Evolutionary conservation across 495 filamentous ascomycete species (phyloP).

Genomic region (Chaetomium tenue): DNA sequence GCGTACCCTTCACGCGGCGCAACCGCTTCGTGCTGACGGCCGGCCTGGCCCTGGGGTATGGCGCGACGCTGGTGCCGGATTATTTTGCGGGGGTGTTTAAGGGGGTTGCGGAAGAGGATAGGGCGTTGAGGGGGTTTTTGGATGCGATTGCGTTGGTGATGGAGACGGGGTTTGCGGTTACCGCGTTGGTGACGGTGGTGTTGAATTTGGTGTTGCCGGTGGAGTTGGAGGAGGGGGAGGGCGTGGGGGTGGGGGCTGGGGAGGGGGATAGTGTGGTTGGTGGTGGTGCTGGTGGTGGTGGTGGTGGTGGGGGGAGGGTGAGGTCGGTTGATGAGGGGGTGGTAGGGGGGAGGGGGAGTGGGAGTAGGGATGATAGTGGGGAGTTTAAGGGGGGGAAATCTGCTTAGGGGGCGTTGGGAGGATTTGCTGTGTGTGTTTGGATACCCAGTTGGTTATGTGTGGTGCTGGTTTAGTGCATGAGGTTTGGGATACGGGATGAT

Average conservation of each 20-base stretch:
- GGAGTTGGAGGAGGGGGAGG: conserved; percentile 58
- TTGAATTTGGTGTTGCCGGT: conserved; percentile 72
- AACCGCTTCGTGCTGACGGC: conserved; percentile 88
- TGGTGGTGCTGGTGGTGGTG: not conserved
- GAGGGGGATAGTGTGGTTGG: not conserved
- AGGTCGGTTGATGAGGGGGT: not conserved
- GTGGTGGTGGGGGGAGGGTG: not conserved
- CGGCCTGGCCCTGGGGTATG: conserved; percentile 71
- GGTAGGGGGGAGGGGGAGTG: not conserved
- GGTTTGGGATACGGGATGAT: not conserved
- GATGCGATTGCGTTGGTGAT: conserved; percentile 80
- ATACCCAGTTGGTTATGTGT: not conserved
- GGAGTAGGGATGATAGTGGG: not conserved
- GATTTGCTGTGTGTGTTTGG: not conserved
- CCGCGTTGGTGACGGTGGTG: conserved; percentile 66
- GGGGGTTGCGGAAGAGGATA: conserved; percentile 60
- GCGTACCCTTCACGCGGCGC: conserved; percentile 73
- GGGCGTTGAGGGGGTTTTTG: conserved; percentile 69
- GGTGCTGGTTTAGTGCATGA: not conserved
- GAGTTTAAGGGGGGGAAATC: conserved; percentile 15
- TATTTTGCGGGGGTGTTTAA: conserved; percentile 80
- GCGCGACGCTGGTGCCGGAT: conserved; percentile 75
- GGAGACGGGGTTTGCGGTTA: conserved; percentile 75
- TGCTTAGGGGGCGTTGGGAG: not conserved
- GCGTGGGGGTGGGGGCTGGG: not conserved